Evolutionary conservation across 352 stramenopile genomes (phyloP).

Genomic region (Phytophthora pluvialis): DNA sequence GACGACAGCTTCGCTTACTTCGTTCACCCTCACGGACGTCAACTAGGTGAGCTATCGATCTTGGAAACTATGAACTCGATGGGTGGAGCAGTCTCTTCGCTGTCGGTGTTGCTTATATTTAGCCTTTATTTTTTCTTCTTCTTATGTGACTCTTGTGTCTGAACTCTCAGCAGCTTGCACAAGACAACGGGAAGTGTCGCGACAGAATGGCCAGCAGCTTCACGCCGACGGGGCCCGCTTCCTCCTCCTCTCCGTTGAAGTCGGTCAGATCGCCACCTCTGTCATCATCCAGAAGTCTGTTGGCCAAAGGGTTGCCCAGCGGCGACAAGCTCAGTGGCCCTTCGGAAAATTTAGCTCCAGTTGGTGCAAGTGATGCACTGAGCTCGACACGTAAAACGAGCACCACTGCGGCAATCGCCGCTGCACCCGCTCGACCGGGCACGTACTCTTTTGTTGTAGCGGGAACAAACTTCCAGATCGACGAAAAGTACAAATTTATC

Average conservation of each 20-base stretch:
- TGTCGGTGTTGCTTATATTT: constrained; percentile 31
- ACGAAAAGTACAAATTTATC: constrained; percentile 95
- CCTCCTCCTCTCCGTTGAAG: constrained; percentile 38
- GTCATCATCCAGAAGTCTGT: constrained; percentile 21
- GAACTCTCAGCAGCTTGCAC: constrained; percentile 10
- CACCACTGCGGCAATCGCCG: constrained; percentile 11
- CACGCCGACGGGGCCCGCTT: constrained; percentile 21
- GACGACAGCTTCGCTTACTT: neutral
- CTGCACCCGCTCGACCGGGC: constrained; percentile 42
- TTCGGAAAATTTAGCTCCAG: constrained; percentile 20
- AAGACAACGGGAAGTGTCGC: constrained; percentile 7
- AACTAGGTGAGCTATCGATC: constrained; percentile 12
- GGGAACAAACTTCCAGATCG: constrained; percentile 92
- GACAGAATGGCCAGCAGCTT: constrained; percentile 36
- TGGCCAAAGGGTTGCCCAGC: constrained; percentile 17
- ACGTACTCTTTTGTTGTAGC: constrained; percentile 86
- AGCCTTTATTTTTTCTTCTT: constrained; percentile 18
- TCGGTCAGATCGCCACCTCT: constrained; percentile 21
- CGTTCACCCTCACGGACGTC: neutral
- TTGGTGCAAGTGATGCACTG: constrained; percentile 23
- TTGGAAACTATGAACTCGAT: constrained; percentile 27
- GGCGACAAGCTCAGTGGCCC: constrained; percentile 4
- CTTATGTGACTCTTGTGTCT: constrained; percentile 9
- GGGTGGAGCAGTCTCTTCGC: neutral
- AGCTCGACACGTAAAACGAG: constrained; percentile 19